Evolutionary conservation across 208 protist genomes (phyloP), one percentile per base, ranked within the genome.

Genomic region (Trypanosoma rangeli): DNA sequence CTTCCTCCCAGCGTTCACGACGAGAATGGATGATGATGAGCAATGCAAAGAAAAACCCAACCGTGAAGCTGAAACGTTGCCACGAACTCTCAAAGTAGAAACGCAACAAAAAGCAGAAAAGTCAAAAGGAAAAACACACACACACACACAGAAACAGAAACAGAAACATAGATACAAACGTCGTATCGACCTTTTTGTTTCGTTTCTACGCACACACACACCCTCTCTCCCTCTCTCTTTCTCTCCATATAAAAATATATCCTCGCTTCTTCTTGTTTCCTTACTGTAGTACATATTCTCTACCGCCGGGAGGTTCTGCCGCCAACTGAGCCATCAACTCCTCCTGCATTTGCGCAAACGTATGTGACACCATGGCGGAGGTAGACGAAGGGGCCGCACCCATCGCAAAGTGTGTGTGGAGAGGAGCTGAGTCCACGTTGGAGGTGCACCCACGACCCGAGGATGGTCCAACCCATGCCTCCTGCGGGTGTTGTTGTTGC

Each of bases 341-440:
- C 31, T 66, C 48, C 37, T 80, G 74, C 29, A 80, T 56, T 26
- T 64, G 54, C 22, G 74, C 74, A 64, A 80, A 76, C 12, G 44
- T 37, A 37, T 68, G 64, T 24, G 54, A 24, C n/a, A 10, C 7
- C 29, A 3, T 42, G 1, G 65, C 28, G 10, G 62, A 48, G 33
- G 24, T 7, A 4, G 22, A 44, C 15, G 66, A 54, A 35, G 29
- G 54, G 24, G 29, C 42, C 20, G 13, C 26, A 0, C 56, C 29
- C 5, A 56, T 64, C 28, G 35, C 29, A 61, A 74, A 74, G 29
- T 74, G 69, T n/a, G 48, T 52, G 24, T 74, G 69, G 33, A 31
- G 1, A 26, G 63, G 31, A 28, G 50, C 15, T 24, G 22, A n/a
- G 8, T 59, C 26, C 18, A 26, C 16, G n/a, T 33, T 33, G 13